These are phyloP conservation scores for Cryptococcus floricola DNA, from an alignment of 1,284 basidiomycete genomes.

Conservation along the genomic window DNA sequence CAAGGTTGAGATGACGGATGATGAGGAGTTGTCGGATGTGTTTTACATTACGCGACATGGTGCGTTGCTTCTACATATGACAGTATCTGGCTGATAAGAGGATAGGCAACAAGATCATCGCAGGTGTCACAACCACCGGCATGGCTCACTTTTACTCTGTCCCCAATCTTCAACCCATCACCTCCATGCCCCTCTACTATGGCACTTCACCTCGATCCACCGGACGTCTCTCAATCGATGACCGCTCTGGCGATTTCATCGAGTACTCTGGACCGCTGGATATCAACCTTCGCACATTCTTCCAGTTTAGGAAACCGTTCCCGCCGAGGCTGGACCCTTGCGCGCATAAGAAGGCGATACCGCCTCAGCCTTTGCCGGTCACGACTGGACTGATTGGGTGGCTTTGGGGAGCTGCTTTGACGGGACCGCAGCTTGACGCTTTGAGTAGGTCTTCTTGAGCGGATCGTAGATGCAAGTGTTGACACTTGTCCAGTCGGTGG, in stretches of 20 bases:
- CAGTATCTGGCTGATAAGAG: not conserved
- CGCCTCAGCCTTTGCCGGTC: constrained; percentile 41
- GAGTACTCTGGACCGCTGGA: constrained; percentile 44
- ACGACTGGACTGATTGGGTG: constrained; percentile 37
- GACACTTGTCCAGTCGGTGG: constrained; percentile 34
- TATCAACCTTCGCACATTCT: constrained; percentile 48
- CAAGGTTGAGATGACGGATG: constrained; percentile 54
- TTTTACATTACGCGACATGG: constrained; percentile 62
- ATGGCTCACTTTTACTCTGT: constrained; percentile 64
- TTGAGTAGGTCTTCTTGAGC: constrained; percentile 25
- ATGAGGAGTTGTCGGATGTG: constrained; percentile 57
- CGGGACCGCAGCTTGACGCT: constrained; percentile 44
- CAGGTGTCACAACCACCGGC: constrained; percentile 59
- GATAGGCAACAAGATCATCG: constrained; percentile 54
- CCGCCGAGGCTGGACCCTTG: constrained; percentile 44
- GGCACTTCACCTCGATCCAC: constrained; percentile 28
- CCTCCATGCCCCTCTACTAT: constrained; percentile 39
- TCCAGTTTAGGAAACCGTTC: constrained; percentile 48
- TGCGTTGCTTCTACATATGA: constrained; percentile 21
- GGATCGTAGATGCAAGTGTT: not conserved
- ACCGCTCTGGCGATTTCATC: constrained; percentile 48
- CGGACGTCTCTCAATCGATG: constrained; percentile 44
- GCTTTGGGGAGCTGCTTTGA: constrained; percentile 49
- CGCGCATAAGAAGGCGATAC: constrained; percentile 28
- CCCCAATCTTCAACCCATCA: constrained; percentile 53